These are phyloP conservation scores for Stagonosporopsis rhizophila DNA, from an alignment of 2,329 filamentous ascomycete genomes.

Conservation along the genomic window DNA sequence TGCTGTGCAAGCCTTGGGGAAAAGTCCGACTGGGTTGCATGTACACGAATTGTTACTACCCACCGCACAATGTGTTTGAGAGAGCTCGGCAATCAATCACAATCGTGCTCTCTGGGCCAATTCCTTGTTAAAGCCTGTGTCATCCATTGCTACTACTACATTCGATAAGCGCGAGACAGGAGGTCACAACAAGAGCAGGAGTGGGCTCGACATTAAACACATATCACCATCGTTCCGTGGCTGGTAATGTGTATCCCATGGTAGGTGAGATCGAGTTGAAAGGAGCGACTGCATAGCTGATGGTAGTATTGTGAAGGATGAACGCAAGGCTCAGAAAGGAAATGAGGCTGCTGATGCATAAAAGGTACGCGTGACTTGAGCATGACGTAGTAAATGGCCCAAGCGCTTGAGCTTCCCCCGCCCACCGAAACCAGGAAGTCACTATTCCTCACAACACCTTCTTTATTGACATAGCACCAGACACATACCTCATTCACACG, in stretches of 20 bases:
- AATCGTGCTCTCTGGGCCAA: background rate
- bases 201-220: too few relatives aligned
- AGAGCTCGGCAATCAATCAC: background rate
- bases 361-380: constrained; percentile 1
- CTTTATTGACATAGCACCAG: background rate
- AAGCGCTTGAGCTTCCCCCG: constrained; percentile 3
- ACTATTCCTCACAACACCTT: constrained; percentile 6
- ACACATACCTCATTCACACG: background rate
- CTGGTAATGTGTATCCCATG: background rate
- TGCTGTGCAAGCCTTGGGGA: background rate
- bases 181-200: too few relatives aligned
- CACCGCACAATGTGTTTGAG: background rate
- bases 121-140: too few relatives aligned
- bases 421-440: constrained; percentile 12
- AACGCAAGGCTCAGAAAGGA: background rate
- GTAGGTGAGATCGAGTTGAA: background rate
- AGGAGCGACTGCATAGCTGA: background rate
- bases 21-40: too few relatives aligned
- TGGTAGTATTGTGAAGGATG: background rate
- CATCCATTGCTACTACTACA: too few relatives aligned
- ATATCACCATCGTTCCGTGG: background rate
- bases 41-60: background rate
- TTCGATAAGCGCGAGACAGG: too few relatives aligned
- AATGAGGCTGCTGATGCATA: constrained; percentile 3
- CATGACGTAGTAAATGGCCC: constrained; percentile 12